phyloP scores from a whole-genome alignment of 192 early-diverging fungal genomes.

The Coemansia sp. region DNA sequence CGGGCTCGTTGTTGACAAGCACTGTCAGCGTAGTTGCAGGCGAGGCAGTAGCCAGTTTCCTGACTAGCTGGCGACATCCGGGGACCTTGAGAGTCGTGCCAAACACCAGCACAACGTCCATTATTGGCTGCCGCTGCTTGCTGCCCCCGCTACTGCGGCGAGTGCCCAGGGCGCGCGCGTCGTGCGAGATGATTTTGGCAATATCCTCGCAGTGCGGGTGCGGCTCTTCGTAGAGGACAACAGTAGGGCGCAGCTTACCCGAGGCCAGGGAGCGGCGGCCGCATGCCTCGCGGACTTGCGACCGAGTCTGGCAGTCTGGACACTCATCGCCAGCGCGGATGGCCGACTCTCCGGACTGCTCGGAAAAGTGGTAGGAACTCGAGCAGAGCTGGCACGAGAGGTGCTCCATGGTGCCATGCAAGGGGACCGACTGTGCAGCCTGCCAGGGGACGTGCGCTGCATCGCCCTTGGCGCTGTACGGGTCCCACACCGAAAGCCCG shows the following conservation, averaged over 20 bases:
- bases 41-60: constrained; percentile 36
- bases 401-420: constrained; percentile 88
- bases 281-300: constrained; percentile 24
- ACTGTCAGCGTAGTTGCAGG: constrained; percentile 25
- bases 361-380: constrained; percentile 63
- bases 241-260: constrained; percentile 86
- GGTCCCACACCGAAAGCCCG: constrained; percentile 62
- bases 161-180: constrained; percentile 40
- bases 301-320: constrained; percentile 45
- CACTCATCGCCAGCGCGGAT: constrained; percentile 63
- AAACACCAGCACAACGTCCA: constrained; percentile 57
- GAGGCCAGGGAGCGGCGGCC: constrained; percentile 77
- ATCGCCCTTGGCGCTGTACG: constrained; percentile 11
- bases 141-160: constrained; percentile 10
- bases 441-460: constrained; percentile 34
- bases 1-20: constrained; percentile 53
- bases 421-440: constrained; percentile 70
- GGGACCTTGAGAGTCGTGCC: constrained; percentile 60
- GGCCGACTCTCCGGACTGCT: constrained; percentile 57
- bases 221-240: constrained; percentile 93
- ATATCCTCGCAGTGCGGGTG: constrained; percentile 56
- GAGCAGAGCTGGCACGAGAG: constrained; percentile 90
- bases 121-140: constrained; percentile 5
- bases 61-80: constrained; percentile 54
- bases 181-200: constrained; percentile 45